Evolutionary conservation across 495 filamentous ascomycete species (phyloP).

Genomic region (Poronia punctata): DNA sequence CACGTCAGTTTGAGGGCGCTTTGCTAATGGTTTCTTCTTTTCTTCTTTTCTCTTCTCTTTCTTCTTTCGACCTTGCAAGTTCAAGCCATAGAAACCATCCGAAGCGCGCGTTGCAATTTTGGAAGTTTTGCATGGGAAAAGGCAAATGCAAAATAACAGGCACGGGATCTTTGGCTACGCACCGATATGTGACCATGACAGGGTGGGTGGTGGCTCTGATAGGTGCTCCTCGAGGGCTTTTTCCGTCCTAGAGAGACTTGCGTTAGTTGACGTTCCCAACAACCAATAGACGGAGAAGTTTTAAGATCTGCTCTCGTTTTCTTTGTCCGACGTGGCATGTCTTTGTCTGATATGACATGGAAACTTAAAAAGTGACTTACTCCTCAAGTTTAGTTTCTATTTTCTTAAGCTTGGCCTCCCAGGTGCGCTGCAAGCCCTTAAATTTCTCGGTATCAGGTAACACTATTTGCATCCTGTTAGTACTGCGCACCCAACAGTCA

Average conservation of each 20-base stretch:
- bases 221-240: slow-evolving; percentile 8
- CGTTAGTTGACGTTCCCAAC: neutral
- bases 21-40: no score
- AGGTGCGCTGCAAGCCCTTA: slow-evolving; percentile 8
- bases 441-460: slow-evolving; percentile 12
- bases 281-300: neutral
- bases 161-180: neutral
- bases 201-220: slow-evolving; percentile 1
- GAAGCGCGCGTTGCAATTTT: no score
- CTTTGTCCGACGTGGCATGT: no score
- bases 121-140: no score
- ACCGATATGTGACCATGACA: slow-evolving; percentile 13
- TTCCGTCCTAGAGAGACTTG: slow-evolving; percentile 1
- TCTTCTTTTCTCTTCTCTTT: no score
- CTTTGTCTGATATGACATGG: neutral
- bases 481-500: neutral
- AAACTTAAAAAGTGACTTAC: slow-evolving; percentile 1
- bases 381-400: slow-evolving; percentile 8
- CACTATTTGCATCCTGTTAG: slow-evolving; percentile 4
- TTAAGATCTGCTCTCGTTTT: neutral
- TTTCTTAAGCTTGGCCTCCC: slow-evolving; percentile 12
- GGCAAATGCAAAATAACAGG: no score
- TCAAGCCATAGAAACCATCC: no score
- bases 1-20: no score
- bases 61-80: no score